phyloP scores from a whole-genome alignment of 148 eudicot genomes.

The Nyssa sinensis region DNA sequence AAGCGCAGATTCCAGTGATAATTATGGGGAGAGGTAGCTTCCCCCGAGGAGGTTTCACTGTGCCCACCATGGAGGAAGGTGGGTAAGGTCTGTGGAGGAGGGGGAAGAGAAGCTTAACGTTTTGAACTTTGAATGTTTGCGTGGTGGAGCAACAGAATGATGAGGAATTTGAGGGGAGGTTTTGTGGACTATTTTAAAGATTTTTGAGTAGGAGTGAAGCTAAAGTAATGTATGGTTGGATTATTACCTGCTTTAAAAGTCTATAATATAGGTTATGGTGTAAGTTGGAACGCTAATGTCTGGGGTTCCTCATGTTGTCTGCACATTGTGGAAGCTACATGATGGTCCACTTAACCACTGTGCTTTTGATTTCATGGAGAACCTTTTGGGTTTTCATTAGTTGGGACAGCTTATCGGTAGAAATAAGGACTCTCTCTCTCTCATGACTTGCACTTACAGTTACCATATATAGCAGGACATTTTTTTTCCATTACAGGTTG shows the following conservation, averaged over 20 bases:
- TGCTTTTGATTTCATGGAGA: background rate
- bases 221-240: slow-evolving; percentile 43
- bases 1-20: slow-evolving; percentile 37
- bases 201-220: slow-evolving; percentile 71
- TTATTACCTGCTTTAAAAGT: background rate
- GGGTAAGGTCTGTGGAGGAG: background rate
- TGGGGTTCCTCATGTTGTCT: background rate
- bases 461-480: background rate
- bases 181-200: slow-evolving; percentile 22
- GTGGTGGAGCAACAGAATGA: slow-evolving; percentile 23
- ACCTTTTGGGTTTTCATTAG: background rate
- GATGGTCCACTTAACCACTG: slow-evolving; percentile 15
- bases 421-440: background rate
- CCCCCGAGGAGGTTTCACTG: slow-evolving; percentile 34
- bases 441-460: slow-evolving; percentile 15
- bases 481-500: background rate
- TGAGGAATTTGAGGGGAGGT: slow-evolving; percentile 12
- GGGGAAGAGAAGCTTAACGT: slow-evolving; percentile 1
- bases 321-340: background rate
- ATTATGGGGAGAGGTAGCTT: slow-evolving; percentile 47
- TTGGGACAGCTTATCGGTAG: background rate
- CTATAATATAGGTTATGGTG: background rate
- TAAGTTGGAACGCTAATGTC: slow-evolving; percentile 14
- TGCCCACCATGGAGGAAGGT: too few relatives aligned
- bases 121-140: background rate